These are phyloP conservation scores for Spongospora subterranea DNA, from an alignment of 208 protist species.

Conservation along the genomic window DNA sequence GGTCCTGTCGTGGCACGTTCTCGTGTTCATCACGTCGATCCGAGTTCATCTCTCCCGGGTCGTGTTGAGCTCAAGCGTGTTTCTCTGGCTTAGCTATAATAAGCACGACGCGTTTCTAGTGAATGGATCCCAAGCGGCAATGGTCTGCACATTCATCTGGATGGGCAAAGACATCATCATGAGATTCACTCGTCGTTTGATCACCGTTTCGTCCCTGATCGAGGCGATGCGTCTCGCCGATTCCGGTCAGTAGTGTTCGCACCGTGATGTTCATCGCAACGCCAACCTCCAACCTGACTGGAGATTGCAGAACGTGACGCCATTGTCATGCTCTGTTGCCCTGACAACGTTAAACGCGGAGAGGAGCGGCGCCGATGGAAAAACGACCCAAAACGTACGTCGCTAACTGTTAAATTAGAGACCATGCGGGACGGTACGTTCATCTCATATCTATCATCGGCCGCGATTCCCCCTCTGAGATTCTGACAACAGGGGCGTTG, in stretches of 20 bases:
- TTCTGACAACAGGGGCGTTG: background rate
- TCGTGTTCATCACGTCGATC: background rate
- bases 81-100: background rate
- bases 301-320: slow-evolving; percentile 6
- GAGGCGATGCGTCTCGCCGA: background rate
- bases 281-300: background rate
- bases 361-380: slow-evolving; percentile 34
- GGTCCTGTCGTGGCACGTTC: background rate
- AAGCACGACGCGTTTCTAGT: background rate
- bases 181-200: background rate
- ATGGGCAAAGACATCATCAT: background rate
- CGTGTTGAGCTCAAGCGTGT: background rate
- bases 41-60: background rate
- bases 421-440: background rate
- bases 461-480: background rate
- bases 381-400: background rate
- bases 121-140: background rate
- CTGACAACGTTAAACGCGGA: background rate
- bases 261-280: background rate
- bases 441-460: background rate
- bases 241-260: background rate
- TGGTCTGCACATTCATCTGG: background rate
- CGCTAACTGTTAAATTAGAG: background rate
- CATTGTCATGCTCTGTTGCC: slow-evolving; percentile 34
- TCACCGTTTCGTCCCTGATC: background rate